These are phyloP conservation scores for Trichoderma breve DNA, from an alignment of 2,329 filamentous ascomycete species.

Conservation along the genomic window DNA sequence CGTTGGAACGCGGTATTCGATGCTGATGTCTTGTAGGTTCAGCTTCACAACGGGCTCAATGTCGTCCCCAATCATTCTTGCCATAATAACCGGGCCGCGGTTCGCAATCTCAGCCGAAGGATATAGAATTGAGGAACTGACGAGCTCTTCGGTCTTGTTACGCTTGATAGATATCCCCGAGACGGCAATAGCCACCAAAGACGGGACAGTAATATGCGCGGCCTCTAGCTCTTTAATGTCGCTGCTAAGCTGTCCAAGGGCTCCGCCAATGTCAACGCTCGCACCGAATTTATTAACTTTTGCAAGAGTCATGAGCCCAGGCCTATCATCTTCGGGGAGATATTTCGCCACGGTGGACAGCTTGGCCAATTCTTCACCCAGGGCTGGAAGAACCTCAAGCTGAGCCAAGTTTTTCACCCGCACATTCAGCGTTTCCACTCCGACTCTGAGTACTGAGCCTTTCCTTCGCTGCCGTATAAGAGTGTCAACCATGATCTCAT, in stretches of 20 bases:
- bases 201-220: constrained; percentile 81
- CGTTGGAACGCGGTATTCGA: constrained; percentile 87
- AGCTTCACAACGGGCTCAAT: constrained; percentile 88
- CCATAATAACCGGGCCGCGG: constrained; percentile 65
- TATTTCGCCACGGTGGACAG: constrained; percentile 90
- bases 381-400: constrained; percentile 63
- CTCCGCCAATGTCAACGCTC: constrained; percentile 62
- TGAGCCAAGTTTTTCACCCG: constrained; percentile 62
- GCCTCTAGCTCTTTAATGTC: constrained; percentile 63
- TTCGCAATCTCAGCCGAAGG: constrained; percentile 29
- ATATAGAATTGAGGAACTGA: constrained; percentile 51
- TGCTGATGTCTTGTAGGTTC: constrained; percentile 76
- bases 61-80: constrained; percentile 88
- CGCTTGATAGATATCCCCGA: constrained; percentile 60
- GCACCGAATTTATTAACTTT: constrained; percentile 63
- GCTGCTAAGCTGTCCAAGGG: constrained; percentile 63
- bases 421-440: constrained; percentile 62
- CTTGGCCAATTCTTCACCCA: constrained; percentile 77
- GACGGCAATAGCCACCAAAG: constrained; percentile 75
- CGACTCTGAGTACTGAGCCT: constrained; percentile 74
- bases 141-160: constrained; percentile 67
- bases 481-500: constrained; percentile 94
- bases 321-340: constrained; percentile 90
- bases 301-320: constrained; percentile 76
- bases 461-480: constrained; percentile 82